Evolutionary conservation across 805 yeast genomes (phyloP).

Genomic region (Wickerhamomyces bovis): DNA sequence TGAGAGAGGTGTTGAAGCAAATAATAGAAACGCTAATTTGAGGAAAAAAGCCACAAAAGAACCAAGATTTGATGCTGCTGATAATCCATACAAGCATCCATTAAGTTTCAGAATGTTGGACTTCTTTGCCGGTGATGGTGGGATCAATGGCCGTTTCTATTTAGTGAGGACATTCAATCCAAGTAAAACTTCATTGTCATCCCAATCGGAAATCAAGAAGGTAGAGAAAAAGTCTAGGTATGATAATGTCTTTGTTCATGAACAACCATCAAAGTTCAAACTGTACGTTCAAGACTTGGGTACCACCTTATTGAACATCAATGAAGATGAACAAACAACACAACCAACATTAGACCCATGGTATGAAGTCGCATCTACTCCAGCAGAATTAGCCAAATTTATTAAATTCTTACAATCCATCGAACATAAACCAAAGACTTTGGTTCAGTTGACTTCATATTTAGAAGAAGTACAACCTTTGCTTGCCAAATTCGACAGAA

Average conservation of each 20-base stretch:
- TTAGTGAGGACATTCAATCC: slow-evolving; percentile 18
- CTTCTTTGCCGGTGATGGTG: slow-evolving; percentile 24
- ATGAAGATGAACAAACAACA: not conserved
- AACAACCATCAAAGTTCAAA: slow-evolving; percentile 22
- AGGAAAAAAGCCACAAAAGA: slow-evolving; percentile 4
- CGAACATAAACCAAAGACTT: not conserved
- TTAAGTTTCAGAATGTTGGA: slow-evolving; percentile 20
- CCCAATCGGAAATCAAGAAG: slow-evolving; percentile 8
- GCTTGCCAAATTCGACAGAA: slow-evolving; percentile 14
- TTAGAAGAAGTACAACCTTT: slow-evolving; percentile 10
- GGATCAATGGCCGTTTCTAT: slow-evolving; percentile 21
- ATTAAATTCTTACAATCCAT: slow-evolving; percentile 7
- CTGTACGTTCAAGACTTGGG: slow-evolving; percentile 22
- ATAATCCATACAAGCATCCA: slow-evolving; percentile 16
- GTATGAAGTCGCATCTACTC: slow-evolving; percentile 22
- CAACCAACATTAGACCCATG: slow-evolving; percentile 15
- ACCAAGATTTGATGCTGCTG: slow-evolving; percentile 13
- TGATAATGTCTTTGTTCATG: slow-evolving; percentile 11
- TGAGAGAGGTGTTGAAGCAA: slow-evolving; percentile 12
- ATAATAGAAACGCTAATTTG: slow-evolving; percentile 6
- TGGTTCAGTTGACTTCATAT: slow-evolving; percentile 9
- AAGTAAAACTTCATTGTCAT: slow-evolving; percentile 13
- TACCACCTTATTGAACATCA: slow-evolving; percentile 8
- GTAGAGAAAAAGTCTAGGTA: slow-evolving; percentile 5
- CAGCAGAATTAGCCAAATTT: slow-evolving; percentile 11